Percentiles rank a stretch among this genome's conserved stretches.
These are phyloP conservation scores for Tylopilus sp. DNA, from an alignment of 1,284 basidiomycete species.

Conservation along the genomic window DNA sequence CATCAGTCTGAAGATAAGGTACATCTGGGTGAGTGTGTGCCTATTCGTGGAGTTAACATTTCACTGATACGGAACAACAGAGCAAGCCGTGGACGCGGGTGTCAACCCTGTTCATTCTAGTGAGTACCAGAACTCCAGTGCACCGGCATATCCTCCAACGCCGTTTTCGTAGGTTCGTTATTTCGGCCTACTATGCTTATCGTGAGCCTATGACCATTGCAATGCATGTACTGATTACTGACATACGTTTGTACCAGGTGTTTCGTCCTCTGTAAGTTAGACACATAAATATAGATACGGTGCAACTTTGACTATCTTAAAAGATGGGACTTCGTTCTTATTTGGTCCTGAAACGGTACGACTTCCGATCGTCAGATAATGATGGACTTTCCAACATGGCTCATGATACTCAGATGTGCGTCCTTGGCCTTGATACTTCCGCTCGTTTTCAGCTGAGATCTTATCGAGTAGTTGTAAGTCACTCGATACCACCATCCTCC, in stretches of 20 bases:
- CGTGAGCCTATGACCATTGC: not conserved
- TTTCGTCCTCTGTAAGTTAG: conserved; percentile 1
- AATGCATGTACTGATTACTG: not conserved
- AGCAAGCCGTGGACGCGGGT: conserved; percentile 19
- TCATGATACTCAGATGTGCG: not conserved
- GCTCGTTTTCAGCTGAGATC: not conserved
- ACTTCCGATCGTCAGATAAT: not conserved
- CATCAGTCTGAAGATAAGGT: conserved; percentile 14
- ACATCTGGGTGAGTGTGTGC: conserved; percentile 14
- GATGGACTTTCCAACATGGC: not conserved
- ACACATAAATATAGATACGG: not conserved
- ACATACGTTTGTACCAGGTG: conserved; percentile 1
- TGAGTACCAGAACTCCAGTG: not conserved
- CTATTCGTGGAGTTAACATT: not conserved
- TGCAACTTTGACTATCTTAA: not conserved
- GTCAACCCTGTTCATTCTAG: conserved; percentile 11
- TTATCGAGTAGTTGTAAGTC: not conserved
- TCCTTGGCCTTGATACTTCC: not conserved
- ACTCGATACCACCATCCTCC: not conserved
- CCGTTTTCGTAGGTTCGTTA: not conserved
- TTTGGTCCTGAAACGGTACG: not conserved
- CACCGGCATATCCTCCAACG: not conserved
- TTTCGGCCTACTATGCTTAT: not conserved
- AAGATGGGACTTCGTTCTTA: not conserved
- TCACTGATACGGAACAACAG: conserved; percentile 6